Evolutionary conservation across 768 basidiomycete genomes (phyloP).

Genomic region (Leucocoprinus sp.): DNA sequence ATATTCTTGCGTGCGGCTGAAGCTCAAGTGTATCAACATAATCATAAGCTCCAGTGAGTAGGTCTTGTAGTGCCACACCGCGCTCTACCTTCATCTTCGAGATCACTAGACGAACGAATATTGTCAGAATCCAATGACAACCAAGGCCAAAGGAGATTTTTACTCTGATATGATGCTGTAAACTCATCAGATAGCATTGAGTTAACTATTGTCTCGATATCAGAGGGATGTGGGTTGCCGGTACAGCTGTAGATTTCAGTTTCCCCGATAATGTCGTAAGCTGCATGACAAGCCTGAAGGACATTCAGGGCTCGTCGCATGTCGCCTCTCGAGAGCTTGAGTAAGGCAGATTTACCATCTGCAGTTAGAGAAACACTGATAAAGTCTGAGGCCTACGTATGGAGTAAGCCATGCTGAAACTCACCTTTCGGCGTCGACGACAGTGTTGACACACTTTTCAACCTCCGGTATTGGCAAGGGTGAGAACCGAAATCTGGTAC

Average conservation of each 20-base stretch:
- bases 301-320: conserved; percentile 97
- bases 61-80: conserved; percentile 90
- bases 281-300: conserved; percentile 96
- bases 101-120: conserved; percentile 53
- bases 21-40: conserved; percentile 82
- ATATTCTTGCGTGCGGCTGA: conserved; percentile 79
- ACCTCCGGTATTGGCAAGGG: conserved; percentile 83
- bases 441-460: conserved; percentile 67
- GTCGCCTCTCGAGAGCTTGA: conserved; percentile 94
- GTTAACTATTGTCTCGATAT: conserved; percentile 88
- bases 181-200: conserved; percentile 97
- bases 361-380: conserved; percentile 75
- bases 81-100: conserved; percentile 81
- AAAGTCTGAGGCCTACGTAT: background rate
- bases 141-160: conserved; percentile 16
- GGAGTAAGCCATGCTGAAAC: conserved; percentile 15
- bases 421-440: conserved; percentile 81
- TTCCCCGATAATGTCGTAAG: conserved; percentile 84
- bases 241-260: conserved; percentile 95
- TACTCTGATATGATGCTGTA: conserved; percentile 81
- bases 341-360: conserved; percentile 81
- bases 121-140: conserved; percentile 1
- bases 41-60: conserved; percentile 87
- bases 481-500: conserved; percentile 95
- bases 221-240: conserved; percentile 90